These are phyloP conservation scores for Melaleuca alternifolia DNA, from an alignment of 345 rosid genomes.

Conservation along the genomic window DNA sequence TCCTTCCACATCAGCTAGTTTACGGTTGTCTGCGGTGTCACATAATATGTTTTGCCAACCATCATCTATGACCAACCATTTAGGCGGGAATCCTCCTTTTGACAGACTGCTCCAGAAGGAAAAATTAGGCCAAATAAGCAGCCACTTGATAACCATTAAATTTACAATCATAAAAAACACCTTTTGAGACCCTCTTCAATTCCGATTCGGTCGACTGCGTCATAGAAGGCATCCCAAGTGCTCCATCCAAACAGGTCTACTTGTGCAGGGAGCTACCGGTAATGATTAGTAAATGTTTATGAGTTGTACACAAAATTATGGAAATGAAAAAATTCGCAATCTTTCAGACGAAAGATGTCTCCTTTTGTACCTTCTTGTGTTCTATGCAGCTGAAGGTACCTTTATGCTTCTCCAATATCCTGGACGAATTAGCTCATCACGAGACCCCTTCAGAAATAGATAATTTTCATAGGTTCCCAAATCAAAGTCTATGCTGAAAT, in stretches of 20 bases:
- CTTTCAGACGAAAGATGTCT: background rate
- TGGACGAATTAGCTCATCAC: background rate
- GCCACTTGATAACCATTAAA: background rate
- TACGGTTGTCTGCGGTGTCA: conserved; percentile 22
- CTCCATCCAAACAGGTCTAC: conserved; percentile 71
- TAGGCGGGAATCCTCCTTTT: conserved; percentile 45
- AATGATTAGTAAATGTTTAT: background rate
- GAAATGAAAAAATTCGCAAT: background rate
- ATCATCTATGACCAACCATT: conserved; percentile 55
- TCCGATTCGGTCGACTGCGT: conserved; percentile 32
- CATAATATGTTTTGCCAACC: conserved; percentile 55
- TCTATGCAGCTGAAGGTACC: conserved; percentile 47
- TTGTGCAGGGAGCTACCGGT: conserved; percentile 35
- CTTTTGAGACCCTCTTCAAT: conserved; percentile 54
- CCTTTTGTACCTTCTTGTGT: conserved; percentile 31
- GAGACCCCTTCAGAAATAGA: background rate
- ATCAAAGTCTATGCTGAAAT: background rate
- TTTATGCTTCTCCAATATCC: conserved; percentile 46
- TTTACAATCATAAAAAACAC: background rate
- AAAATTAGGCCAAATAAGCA: background rate
- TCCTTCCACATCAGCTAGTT: conserved; percentile 17
- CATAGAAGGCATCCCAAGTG: conserved; percentile 72
- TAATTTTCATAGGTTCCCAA: background rate
- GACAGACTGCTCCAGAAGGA: conserved; percentile 18
- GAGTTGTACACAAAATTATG: background rate